Base-by-base conservation (phyloP, 768 basidiomycete species). In the Galerina marginata region DNA sequence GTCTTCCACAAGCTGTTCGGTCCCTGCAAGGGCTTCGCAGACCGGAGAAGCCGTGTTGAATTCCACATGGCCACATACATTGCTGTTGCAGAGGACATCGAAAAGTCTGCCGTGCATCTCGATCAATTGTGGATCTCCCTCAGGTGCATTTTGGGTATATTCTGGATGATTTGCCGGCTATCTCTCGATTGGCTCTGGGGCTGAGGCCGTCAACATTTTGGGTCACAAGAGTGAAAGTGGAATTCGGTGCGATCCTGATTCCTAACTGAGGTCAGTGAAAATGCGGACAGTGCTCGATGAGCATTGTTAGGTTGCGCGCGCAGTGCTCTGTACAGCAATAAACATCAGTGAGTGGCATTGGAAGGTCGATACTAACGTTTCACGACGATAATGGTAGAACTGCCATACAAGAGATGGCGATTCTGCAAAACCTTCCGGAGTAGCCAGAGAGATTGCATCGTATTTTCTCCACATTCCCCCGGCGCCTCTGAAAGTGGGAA, bases 71-170 rank as follows among this genome's bases (percentile, higher is more conserved):
- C 69, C 64, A 64, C 87, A 87, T 2, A 53, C 29, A 10, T 58
- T 33, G 25, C 72, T 71, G 0, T 81, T 83, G 75, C 88, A 89
- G 33, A 71, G 54, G 9, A 84, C 77, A 63, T 87, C 84, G 67
- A 85, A 81, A 4, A 88, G 69, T 26, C 80, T 69, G 1, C 87
- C 87, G 64, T 89, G 89, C 85, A 89, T 89, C 66, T 90, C 86
- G 29, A 86, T 66, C n/a, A 80, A 45, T 25, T 65, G 64, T 2
- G 75, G 67, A 37, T 68, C 69, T 14, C 7, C 29, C 29, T 33
- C 5, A 7, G 29, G 69, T 66, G 7, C 63, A 51, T 26, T 54
- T 49, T 43, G 49, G 15, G 46, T 43, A 11, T 56, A 59, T 4
- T 66, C 56, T 26, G 68, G 66, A 38, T 70, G 49, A 14, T 58